phyloP scores from a whole-genome alignment of 1,284 basidiomycete species.

The Chiua sp. region DNA sequence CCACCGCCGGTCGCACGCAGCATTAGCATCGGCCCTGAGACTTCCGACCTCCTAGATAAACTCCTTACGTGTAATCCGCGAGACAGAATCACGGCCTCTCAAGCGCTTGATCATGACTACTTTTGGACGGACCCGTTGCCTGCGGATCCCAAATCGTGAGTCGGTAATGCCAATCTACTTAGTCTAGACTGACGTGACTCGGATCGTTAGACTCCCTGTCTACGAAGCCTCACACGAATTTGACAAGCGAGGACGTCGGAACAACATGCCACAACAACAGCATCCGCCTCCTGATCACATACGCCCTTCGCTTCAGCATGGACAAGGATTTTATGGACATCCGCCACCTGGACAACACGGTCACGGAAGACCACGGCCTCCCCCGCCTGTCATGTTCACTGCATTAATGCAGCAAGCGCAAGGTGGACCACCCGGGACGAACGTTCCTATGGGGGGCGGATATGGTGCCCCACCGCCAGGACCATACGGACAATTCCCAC shows the following conservation, averaged over 20 bases:
- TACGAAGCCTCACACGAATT: slow-evolving; percentile 88
- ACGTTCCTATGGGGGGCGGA: slow-evolving; percentile 5
- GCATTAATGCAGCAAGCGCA: slow-evolving; percentile 37
- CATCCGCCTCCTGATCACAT: slow-evolving; percentile 31
- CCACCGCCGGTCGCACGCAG: slow-evolving; percentile 11
- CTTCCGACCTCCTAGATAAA: slow-evolving; percentile 91
- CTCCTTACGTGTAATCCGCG: slow-evolving; percentile 91
- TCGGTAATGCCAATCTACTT: slow-evolving; percentile 15
- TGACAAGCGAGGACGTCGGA: slow-evolving; percentile 75
- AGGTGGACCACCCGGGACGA: slow-evolving; percentile 9
- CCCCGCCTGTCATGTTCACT: slow-evolving; percentile 32
- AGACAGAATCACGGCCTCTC: slow-evolving; percentile 87
- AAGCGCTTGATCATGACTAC: slow-evolving; percentile 90
- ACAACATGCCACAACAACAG: slow-evolving; percentile 27
- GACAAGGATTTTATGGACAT: slow-evolving; percentile 34
- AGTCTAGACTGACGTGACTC: slow-evolving; percentile 1
- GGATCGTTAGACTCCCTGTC: slow-evolving; percentile 60
- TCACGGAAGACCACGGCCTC: slow-evolving; percentile 28
- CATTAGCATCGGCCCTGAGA: slow-evolving; percentile 70
- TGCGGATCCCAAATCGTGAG: slow-evolving; percentile 83
- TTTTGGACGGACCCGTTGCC: slow-evolving; percentile 90
- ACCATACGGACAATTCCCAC: slow-evolving; percentile 15
- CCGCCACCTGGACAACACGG: slow-evolving; percentile 25
- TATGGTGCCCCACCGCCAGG: slow-evolving; percentile 20
- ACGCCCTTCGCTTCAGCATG: slow-evolving; percentile 36